Evolutionary conservation across 73 alveolate genomes (phyloP), one percentile per base, ranked within the genome.

Genomic region (Paramecium bursaria): DNA sequence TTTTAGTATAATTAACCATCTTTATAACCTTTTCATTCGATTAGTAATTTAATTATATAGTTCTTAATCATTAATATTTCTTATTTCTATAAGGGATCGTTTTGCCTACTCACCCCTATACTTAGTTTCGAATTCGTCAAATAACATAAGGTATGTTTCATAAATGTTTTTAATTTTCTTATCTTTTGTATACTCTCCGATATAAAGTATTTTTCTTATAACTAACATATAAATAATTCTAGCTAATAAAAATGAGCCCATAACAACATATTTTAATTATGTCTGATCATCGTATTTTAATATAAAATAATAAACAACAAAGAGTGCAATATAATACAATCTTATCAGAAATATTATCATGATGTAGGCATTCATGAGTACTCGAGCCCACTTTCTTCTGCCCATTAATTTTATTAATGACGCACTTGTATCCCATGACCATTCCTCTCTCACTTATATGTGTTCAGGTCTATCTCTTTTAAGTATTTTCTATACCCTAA

Each of bases 391-490:
- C 44, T 10, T 67, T 6, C 27, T 67, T 33, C 33, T 42, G 9
- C 22, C 29, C 60, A 67, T 39, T 23, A 67, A 21, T 19, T 42
- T 67, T 3, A 67, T 67, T 44, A 67, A 13, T 2, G 82, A 9
- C 33, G 82, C 82, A 35, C 60, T 39, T 21, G 82, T 67, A 67
- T 67, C 82, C 1, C 33, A 67, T 39, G 60, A 35, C 22, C 82
- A 67, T 4, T 31, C n/a, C n/a, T n/a, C n/a, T n/a, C n/a, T n/a
- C n/a, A n/a, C n/a, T n/a, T n/a, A n/a, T n/a, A n/a, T n/a, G n/a
- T n/a, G n/a, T n/a, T n/a, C n/a, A n/a, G n/a, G n/a, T n/a, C n/a
- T n/a, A n/a, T n/a, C n/a, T n/a, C n/a, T n/a, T n/a, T n/a, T n/a
- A n/a, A n/a, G n/a, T n/a, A n/a, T n/a, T n/a, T n/a, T n/a, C n/a